Percentiles rank a stretch among this genome's conserved stretches.
phyloP scores from a whole-genome alignment of 108 stramenopile genomes.

The Aurantiochytrium sp. region DNA sequence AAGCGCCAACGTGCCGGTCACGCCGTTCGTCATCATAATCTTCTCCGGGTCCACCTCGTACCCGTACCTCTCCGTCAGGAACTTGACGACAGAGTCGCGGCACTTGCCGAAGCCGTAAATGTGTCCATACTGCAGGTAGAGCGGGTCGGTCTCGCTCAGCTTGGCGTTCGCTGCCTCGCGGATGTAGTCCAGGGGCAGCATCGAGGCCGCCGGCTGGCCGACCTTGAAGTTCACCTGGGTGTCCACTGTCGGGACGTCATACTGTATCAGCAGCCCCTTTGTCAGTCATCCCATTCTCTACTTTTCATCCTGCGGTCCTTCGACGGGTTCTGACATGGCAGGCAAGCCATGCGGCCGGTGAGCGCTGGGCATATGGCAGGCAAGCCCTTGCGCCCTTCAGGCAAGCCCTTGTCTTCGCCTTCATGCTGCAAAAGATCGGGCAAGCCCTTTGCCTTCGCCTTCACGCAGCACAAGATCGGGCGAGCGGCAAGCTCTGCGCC shows the following conservation, averaged over 20 bases:
- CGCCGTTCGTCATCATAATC: slow-evolving; percentile 31
- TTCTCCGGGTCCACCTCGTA: background rate
- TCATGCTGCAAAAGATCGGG: too few species aligned
- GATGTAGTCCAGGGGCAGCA: slow-evolving; percentile 33
- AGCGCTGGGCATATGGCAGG: too few species aligned
- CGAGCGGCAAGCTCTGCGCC: too few species aligned
- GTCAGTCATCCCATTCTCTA: background rate
- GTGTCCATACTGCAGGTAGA: slow-evolving; percentile 21
- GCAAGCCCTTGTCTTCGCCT: too few species aligned
- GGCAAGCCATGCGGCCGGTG: too few species aligned
- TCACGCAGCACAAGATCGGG: too few species aligned
- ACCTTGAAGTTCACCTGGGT: slow-evolving; percentile 31
- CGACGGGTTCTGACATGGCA: too few species aligned
- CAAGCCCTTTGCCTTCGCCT: too few species aligned
- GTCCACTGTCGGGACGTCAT: background rate
- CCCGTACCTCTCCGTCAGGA: background rate
- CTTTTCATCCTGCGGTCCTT: too few species aligned
- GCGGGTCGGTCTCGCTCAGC: slow-evolving; percentile 14
- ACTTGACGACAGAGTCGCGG: slow-evolving; percentile 13
- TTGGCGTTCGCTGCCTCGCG: slow-evolving; percentile 16
- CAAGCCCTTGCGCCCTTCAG: too few species aligned
- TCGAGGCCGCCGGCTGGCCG: slow-evolving; percentile 25
- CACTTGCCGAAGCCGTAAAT: background rate
- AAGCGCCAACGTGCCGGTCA: slow-evolving; percentile 16
- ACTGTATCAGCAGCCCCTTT: background rate